Evolutionary conservation across 2,329 filamentous ascomycete genomes (phyloP), one percentile per base, ranked within the genome.

Genomic region (Bipolaris bicolor): DNA sequence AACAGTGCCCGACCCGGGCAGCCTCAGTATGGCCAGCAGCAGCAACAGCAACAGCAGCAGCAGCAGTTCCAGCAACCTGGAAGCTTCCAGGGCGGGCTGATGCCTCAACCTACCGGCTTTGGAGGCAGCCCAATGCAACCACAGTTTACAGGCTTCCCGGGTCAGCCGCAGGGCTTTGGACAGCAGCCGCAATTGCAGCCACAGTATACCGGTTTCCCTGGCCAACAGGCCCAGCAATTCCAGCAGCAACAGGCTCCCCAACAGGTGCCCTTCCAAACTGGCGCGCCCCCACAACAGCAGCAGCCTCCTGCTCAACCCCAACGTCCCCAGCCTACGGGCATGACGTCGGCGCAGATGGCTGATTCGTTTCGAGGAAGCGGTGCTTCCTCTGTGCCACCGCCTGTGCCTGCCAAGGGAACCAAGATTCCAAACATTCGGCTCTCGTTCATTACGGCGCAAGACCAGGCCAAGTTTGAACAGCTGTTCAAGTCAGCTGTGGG

Each of bases 391-490:
- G 78, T 86, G 9, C 79, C 86, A 13, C 82, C 87, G 10, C 79
- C 87, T 11, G 84, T 89, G 68, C 86, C 89, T 63, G 83, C 89
- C 6, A 87, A 86, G 69, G 76, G 82, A 41, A 88, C 85, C 67
- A 95, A 90, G 80, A 97, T 99, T 55, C 95, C 95, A 26, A 98
- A 90, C 74, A 96, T 98, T 64, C 86, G 95, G 48, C 80, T 99
- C 60, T 97, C 93, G 3, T 99, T 99, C 76, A 97, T 99, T 72
- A 97, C 94, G 2, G 93, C 91, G 24, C 87, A 90, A 70, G 95
- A 99, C 74, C 95, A 99, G 78, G 86, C 91, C 71, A 97, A 97
- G 79, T 99, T 99, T 69, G 95, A 99, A 81, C 95, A 95, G 55
- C 81, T 99, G 40, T 99, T 99, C 83, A 97, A 95, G 80, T 96